Evolutionary conservation across 1,284 basidiomycete species (phyloP), one percentile per base, ranked within the genome.

Genomic region (Chalciporus sp.): DNA sequence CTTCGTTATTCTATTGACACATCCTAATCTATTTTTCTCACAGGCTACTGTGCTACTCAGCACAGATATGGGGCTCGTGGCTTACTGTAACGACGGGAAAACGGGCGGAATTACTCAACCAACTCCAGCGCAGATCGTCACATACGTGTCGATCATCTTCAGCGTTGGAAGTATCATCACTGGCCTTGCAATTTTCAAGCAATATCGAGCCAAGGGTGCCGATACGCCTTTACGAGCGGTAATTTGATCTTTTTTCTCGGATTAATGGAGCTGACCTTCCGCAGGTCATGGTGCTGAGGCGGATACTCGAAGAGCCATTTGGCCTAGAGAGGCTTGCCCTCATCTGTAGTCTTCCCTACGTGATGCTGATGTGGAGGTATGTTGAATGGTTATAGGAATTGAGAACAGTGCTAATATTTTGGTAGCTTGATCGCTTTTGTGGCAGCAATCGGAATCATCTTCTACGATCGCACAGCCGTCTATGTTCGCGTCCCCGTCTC

Each of bases 161-260:
- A 71, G 52, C 11, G 57, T 55, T 17, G 67, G 70, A 19, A 68
- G 67, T 23, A 72, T 68, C 10, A 57, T 66, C 31, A 48, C 56
- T 7, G 68, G 70, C 51, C 67, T 68, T 4, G 49, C 57, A 35
- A 70, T 68, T 40, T 71, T 58, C 9, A 71, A 68, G 42, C 70
- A 69, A 52, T 68, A 68, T 41, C 67, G 67, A 41, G 70, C 70
- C 35, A 71, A 58, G 26, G 68, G 70, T 4, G 68, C 61, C 3
- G 70, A 72, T 44, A 68, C 63, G 3, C 70, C 70, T n/a, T 27
- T 67, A 33, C 63, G 57, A 58, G 68, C 69, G 47, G 66, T 68
- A 62, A 56, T 55, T 11, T 12, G 2, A 20, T 23, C 16, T 7
- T 5, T 6, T 8, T 37, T 43, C 4, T n/a, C 20, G 19, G 10